Evolutionary conservation across 345 rosid species (phyloP).

Genomic region (Eucalyptus erythrocorys): DNA sequence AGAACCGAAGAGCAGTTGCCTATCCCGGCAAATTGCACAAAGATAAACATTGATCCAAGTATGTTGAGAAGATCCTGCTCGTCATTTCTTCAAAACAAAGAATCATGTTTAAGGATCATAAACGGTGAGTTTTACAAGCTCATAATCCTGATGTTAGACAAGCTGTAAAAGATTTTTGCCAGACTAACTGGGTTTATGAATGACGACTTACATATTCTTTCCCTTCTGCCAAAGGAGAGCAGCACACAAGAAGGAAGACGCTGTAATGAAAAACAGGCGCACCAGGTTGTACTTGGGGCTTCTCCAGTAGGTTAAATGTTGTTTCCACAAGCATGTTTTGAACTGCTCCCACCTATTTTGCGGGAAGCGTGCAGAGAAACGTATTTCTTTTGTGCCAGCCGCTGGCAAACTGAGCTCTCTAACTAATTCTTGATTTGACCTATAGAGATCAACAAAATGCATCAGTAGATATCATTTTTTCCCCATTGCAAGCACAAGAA

Average conservation of each 20-base stretch:
- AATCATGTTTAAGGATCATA: background rate
- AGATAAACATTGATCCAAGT: conserved; percentile 28
- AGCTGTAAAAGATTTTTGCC: background rate
- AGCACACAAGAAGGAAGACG: conserved; percentile 10
- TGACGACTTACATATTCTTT: conserved; percentile 11
- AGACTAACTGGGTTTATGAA: background rate
- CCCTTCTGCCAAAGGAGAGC: conserved; percentile 24
- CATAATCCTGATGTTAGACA: background rate
- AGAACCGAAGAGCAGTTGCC: conserved; percentile 30
- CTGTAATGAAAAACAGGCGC: background rate
- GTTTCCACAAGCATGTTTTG: conserved; percentile 33
- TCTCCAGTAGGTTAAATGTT: conserved; percentile 22
- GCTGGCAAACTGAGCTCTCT: conserved; percentile 1
- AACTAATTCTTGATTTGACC: conserved; percentile 10
- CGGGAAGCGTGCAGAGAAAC: conserved; percentile 1
- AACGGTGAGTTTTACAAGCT: background rate
- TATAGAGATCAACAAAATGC: background rate
- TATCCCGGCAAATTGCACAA: conserved; percentile 21
- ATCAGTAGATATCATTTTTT: background rate
- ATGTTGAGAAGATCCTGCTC: conserved; percentile 44
- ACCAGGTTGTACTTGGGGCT: conserved; percentile 20
- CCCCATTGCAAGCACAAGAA: background rate
- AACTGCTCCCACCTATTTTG: conserved; percentile 20
- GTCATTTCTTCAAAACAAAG: conserved; percentile 10
- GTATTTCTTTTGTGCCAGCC: conserved; percentile 3